Conservation (phyloP, 768 basidiomycete genomes). For the Dentipellis sp. region DNA sequence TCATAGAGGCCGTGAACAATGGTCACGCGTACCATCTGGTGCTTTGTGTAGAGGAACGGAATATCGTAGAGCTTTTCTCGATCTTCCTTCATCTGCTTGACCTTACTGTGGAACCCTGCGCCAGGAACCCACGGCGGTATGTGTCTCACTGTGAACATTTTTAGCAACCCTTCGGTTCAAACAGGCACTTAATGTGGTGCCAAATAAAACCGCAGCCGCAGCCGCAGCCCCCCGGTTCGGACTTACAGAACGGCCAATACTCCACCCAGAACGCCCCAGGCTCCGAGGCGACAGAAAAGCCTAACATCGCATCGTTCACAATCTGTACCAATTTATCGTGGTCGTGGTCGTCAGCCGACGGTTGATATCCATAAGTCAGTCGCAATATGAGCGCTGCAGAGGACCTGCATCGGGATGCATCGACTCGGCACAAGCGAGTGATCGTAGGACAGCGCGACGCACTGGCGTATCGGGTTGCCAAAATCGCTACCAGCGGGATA, state of each 20-base stretch:
- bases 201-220: too few species aligned
- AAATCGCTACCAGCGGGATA: slow-evolving; percentile 11
- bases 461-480: slow-evolving; percentile 9
- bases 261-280: slow-evolving; percentile 16
- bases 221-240: too few species aligned
- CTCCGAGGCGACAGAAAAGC: slow-evolving; percentile 24
- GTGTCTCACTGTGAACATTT: slow-evolving; percentile 29
- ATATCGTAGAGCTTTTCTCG: slow-evolving; percentile 56
- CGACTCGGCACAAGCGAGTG: too few species aligned
- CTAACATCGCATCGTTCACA: slow-evolving; percentile 28
- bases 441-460: too few species aligned
- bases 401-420: slow-evolving; percentile 1
- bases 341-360: neutral
- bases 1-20: too few species aligned
- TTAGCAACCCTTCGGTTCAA: too few species aligned
- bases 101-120: slow-evolving; percentile 54
- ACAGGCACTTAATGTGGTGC: too few species aligned
- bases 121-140: slow-evolving; percentile 64
- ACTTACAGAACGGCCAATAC: neutral
- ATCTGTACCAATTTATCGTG: slow-evolving; percentile 21
- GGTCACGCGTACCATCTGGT: slow-evolving; percentile 47
- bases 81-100: slow-evolving; percentile 49
- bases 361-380: slow-evolving; percentile 14
- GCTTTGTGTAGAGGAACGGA: slow-evolving; percentile 51
- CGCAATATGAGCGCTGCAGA: slow-evolving; percentile 5